Base-by-base conservation (phyloP, 2,329 filamentous ascomycete genomes). In the Canariomyces notabilis region DNA sequence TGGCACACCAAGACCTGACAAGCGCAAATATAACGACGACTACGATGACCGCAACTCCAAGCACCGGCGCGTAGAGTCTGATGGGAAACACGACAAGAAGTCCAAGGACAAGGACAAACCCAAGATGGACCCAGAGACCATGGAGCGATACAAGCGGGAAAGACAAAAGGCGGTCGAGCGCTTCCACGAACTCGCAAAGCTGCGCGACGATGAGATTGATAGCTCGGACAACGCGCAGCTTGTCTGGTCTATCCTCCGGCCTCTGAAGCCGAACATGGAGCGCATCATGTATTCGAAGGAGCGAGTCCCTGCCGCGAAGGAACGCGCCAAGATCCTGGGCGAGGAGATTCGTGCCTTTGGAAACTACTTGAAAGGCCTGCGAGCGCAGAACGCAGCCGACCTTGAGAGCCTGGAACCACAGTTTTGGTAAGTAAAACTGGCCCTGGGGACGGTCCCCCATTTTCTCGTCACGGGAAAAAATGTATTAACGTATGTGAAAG, bases 21-120 rank as follows among this genome's bases (percentile, higher is more conserved):
- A 83, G 65, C 74, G 80, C 41, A 83, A 83, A 61, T 77, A 82
- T 50, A 75, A 72, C 44, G 72, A 72, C 22, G 73, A 77, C 37
- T 64, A 72, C 31, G 69, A 75, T 37, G 76, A 79, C 14, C 72
- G 72, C 15, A 65, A 66, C 41, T 65, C 69, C 35, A 77, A 78
- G 56, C 70, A 74, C 46, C 72, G 76, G 18, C 73, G 75, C 36
- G 67, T 76, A 2, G 77, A 82, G 42, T 73, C 50, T 2, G 58
- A 61, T 16, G 41, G 45, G 46, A 51, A 61, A 44, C 51, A 56
- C 33, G 60, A 59, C 26, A 62, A 62, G 42, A 63, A 67, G 46
- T 45, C 57, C 9, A 67, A 70, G 58, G 68, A 70, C 44, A 67
- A 71, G 59, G 64, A 70, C 42, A 61, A 61, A 51, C 61, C 62